Percentiles rank a stretch among this genome's conserved stretches.
Conservation (phyloP, 2,329 filamentous ascomycete genomes). For the Colletotrichum sp. region DNA sequence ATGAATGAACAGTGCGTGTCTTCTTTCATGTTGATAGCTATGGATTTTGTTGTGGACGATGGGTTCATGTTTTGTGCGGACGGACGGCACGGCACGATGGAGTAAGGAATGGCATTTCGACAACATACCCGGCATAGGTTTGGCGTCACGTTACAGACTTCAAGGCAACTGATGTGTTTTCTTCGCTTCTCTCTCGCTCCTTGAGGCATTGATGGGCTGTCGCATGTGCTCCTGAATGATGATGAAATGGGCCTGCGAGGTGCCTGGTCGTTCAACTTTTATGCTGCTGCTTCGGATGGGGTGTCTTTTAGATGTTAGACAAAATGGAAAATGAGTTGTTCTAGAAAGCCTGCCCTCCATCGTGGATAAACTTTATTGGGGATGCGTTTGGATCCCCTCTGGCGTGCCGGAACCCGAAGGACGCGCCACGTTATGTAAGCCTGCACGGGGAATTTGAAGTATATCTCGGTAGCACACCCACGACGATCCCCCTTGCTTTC, state of each 20-base stretch:
- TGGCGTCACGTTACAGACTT: constrained; percentile 18
- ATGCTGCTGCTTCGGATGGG: not conserved
- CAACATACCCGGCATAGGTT: constrained; percentile 21
- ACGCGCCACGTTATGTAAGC: constrained; percentile 9
- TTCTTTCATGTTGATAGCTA: constrained; percentile 10
- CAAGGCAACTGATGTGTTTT: constrained; percentile 7
- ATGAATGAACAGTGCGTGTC: not conserved
- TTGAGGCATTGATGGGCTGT: not conserved
- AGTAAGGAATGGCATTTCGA: constrained; percentile 18
- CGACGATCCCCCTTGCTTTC: not conserved
- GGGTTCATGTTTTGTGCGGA: not conserved
- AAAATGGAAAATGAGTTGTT: not conserved
- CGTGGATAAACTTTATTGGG: not conserved
- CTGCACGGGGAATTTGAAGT: not conserved
- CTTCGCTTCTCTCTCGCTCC: not conserved
- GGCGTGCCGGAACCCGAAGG: not conserved
- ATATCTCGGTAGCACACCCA: not conserved
- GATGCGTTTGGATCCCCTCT: not conserved
- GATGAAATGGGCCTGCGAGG: not conserved
- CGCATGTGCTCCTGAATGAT: not conserved
- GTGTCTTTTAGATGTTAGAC: not conserved
- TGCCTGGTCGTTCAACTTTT: not conserved
- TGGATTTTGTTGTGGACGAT: not conserved
- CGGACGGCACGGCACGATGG: not conserved
- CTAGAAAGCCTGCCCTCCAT: not conserved